phyloP scores from a whole-genome alignment of 2,329 filamentous ascomycete species.

The Stachybotrys echinatus region DNA sequence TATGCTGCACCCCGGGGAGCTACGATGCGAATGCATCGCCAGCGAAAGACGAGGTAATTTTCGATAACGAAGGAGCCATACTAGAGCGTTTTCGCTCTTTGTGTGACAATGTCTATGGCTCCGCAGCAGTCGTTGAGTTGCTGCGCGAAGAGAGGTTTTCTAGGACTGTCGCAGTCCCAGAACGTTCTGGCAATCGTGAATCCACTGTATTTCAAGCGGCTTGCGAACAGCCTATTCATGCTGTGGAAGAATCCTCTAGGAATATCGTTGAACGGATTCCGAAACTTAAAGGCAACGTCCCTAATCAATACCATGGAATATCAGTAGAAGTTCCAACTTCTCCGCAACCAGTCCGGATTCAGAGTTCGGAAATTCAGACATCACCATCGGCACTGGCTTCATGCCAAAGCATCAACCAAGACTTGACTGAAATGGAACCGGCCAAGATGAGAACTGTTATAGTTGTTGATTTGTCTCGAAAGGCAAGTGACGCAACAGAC shows the following conservation, averaged over 20 bases:
- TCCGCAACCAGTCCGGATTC: neutral
- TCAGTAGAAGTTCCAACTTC: neutral
- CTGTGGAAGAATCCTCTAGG: neutral
- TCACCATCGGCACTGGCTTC: neutral
- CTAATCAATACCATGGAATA: neutral
- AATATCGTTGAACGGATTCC: neutral
- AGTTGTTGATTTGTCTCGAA: conserved; percentile 26
- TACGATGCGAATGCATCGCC: conserved; percentile 72
- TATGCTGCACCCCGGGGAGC: conserved; percentile 53
- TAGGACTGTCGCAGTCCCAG: too few species aligned
- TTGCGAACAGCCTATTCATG: neutral
- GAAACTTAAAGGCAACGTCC: neutral
- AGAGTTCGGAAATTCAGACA: neutral
- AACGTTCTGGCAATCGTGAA: too few species aligned
- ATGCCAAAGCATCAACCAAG: neutral
- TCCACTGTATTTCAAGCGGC: neutral
- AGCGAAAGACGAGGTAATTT: conserved; percentile 67
- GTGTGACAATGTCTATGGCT: conserved; percentile 33
- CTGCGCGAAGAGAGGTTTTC: too few species aligned
- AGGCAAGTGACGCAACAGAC: conserved; percentile 24
- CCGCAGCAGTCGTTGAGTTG: too few species aligned
- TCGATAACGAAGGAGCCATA: conserved; percentile 46
- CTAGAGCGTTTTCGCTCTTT: conserved; percentile 41
- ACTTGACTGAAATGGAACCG: neutral
- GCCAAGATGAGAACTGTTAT: conserved; percentile 20